Base-by-base conservation (phyloP, 495 filamentous ascomycete genomes). In the Aspergillus homomorphus region DNA sequence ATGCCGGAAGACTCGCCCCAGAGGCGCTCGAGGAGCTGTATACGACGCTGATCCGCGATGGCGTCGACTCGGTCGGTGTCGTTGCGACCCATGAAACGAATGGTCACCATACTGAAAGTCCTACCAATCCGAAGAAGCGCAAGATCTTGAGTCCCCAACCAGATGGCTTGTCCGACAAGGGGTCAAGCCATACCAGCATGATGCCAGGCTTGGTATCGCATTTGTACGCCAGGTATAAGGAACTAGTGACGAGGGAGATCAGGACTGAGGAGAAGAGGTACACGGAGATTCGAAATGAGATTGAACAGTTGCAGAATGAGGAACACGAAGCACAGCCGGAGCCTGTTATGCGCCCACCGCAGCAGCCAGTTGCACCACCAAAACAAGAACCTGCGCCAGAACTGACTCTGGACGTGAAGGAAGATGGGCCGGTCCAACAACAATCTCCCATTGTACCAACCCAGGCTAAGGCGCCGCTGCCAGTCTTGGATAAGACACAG, bases 1-100 rank as follows among this genome's bases (percentile, higher is more conserved):
- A 96, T 76, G 79, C 80, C 51, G 80, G 80, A 58, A 85, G 91
- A 51, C 74, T 98, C 65, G 87, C 77, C 46, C 87, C 91, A 5
- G 90, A 95, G 68, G 81, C 90, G 16, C 74, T 98, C 53, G 84
- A 87, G 62, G 82, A 89, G 52, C 80, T 90, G 49, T 96, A 92
- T 70, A 74, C 89, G 66, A 82, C 82, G 19, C 73, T 94, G 30
- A 67, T 97, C 64, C 84, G 84, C 57, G 89, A 96, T 67, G 90
- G 93, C 59, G 77, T 85, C 4, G 74, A 73, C 45, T 61, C 66
- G 9, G 55, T 68, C 0, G 51, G 52, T n/a, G 41, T 53, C 16
- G 28, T 45, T 38, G 28, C 63, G 16, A 51, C 43, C n/a, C 54
- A 49, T 14, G 63, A 62, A 3, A 54, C 57, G 2, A 74, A 74